Conservation (phyloP, 2,329 filamentous ascomycete species). For the Phialocephala sp. region DNA sequence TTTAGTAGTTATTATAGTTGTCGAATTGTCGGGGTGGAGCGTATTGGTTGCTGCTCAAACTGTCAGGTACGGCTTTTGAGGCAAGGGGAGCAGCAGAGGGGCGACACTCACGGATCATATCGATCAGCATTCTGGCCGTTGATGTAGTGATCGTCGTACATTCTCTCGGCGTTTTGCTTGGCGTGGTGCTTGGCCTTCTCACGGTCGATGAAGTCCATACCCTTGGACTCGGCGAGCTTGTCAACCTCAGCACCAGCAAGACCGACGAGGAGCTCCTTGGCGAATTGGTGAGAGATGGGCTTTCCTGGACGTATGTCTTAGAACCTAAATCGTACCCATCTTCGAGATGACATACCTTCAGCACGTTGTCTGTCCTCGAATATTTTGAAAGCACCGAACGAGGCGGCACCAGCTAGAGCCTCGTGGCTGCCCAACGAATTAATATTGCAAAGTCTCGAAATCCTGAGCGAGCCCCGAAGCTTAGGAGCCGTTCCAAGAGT, state of each 20-base stretch:
- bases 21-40: conserved; percentile 38
- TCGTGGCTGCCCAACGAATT: conserved; percentile 63
- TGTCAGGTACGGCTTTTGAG: not conserved
- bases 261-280: conserved; percentile 77
- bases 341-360: conserved; percentile 57
- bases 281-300: conserved; percentile 72
- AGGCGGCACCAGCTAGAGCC: conserved; percentile 74
- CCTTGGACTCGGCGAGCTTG: conserved; percentile 75
- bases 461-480: no score
- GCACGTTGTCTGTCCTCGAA: conserved; percentile 77
- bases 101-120: conserved; percentile 61
- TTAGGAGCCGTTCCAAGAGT: no score
- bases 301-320: conserved; percentile 57
- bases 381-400: conserved; percentile 80
- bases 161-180: conserved; percentile 59
- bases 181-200: conserved; percentile 65
- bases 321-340: not conserved
- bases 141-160: conserved; percentile 69
- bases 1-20: conserved; percentile 23
- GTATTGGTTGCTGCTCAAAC: conserved; percentile 38
- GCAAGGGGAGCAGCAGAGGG: no score
- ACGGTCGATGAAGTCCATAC: conserved; percentile 63
- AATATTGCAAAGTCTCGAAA: no score
- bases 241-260: conserved; percentile 78
- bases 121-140: conserved; percentile 51